Conservation (phyloP, 495 filamentous ascomycete species). For the Aspergillus bridgeri region DNA sequence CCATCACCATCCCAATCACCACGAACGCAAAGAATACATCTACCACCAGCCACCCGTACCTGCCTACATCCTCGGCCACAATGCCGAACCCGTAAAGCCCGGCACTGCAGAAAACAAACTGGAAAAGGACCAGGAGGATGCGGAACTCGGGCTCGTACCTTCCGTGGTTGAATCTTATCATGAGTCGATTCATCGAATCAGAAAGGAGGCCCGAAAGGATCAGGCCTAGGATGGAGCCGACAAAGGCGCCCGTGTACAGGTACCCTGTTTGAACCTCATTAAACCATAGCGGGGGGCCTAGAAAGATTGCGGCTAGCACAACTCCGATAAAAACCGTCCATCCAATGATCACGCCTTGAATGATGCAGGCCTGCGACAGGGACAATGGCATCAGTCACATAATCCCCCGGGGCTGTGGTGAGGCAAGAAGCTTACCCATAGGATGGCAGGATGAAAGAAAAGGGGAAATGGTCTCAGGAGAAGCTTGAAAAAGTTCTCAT, state of each 20-base stretch:
- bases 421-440: constrained; percentile 55
- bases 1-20: constrained; percentile 86
- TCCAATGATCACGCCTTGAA: constrained; percentile 86
- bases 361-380: constrained; percentile 61
- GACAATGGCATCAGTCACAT: neutral
- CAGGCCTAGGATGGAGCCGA: constrained; percentile 79
- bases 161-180: constrained; percentile 74
- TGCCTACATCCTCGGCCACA: constrained; percentile 52
- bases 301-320: constrained; percentile 76
- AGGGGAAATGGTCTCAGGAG: constrained; percentile 61
- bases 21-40: constrained; percentile 74
- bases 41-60: constrained; percentile 69
- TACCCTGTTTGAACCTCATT: constrained; percentile 80
- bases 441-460: constrained; percentile 75
- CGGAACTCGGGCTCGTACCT: constrained; percentile 92
- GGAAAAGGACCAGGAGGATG: constrained; percentile 74
- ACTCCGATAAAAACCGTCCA: constrained; percentile 96
- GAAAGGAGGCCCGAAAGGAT: constrained; percentile 66
- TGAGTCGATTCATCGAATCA: constrained; percentile 64
- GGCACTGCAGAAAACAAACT: constrained; percentile 71
- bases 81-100: constrained; percentile 83
- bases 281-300: constrained; percentile 77
- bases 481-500: constrained; percentile 58
- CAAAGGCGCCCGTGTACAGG: constrained; percentile 81
- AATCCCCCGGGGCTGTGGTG: too few relatives aligned